phyloP scores from a whole-genome alignment of 2,329 filamentous ascomycete genomes.

The Leptographium wingfieldii region DNA sequence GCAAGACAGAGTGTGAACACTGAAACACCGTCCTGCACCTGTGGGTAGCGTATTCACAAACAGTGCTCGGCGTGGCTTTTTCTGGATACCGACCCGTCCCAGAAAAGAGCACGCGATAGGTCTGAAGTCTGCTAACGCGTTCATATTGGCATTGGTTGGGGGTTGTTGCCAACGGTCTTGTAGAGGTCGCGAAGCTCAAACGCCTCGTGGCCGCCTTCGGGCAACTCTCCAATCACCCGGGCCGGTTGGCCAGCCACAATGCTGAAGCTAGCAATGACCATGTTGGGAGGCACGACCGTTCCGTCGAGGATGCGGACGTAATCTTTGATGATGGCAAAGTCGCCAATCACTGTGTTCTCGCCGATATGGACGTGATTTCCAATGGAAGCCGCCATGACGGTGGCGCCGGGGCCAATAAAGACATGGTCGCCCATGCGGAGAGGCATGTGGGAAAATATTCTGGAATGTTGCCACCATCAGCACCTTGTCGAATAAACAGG shows the following conservation, averaged over 20 bases:
- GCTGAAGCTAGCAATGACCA: slow-evolving; percentile 86
- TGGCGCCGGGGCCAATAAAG: slow-evolving; percentile 63
- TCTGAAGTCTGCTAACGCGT: background rate
- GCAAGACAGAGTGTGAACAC: too few relatives aligned
- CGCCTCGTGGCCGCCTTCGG: slow-evolving; percentile 53
- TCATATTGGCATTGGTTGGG: slow-evolving; percentile 25
- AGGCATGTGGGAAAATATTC: slow-evolving; percentile 66
- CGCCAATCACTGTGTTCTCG: slow-evolving; percentile 60
- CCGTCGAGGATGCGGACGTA: slow-evolving; percentile 80
- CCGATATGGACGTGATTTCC: slow-evolving; percentile 82
- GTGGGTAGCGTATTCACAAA: too few relatives aligned
- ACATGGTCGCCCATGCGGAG: slow-evolving; percentile 92
- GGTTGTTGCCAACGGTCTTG: slow-evolving; percentile 49
- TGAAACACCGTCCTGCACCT: too few relatives aligned
- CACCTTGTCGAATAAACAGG: background rate
- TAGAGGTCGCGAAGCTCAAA: slow-evolving; percentile 54
- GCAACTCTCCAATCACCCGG: slow-evolving; percentile 68
- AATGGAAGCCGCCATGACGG: slow-evolving; percentile 73
- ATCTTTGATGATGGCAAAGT: slow-evolving; percentile 88
- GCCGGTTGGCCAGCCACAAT: slow-evolving; percentile 79
- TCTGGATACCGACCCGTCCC: background rate
- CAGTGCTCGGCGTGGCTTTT: background rate
- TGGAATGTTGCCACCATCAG: slow-evolving; percentile 13
- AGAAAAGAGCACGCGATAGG: background rate
- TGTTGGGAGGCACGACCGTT: slow-evolving; percentile 70